Conservation (phyloP, 495 filamentous ascomycete species). For the Aspergillus bridgeri region DNA sequence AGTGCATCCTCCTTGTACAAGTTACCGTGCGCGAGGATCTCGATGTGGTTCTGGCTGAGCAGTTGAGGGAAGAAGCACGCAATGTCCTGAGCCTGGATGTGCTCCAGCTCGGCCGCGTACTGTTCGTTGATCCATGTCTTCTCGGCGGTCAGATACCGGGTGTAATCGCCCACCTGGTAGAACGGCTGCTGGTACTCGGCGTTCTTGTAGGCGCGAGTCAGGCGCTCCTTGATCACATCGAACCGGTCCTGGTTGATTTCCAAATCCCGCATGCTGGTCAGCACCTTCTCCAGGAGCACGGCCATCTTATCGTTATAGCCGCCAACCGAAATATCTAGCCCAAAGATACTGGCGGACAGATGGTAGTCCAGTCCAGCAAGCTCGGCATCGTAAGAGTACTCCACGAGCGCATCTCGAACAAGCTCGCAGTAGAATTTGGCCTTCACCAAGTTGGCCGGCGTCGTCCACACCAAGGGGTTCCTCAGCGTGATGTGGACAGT, state of each 20-base stretch:
- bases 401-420: slow-evolving; percentile 82
- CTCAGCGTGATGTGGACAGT: slow-evolving; percentile 77
- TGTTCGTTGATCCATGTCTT: slow-evolving; percentile 79
- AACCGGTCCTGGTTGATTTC: slow-evolving; percentile 81
- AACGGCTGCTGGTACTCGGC: slow-evolving; percentile 85
- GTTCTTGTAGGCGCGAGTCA: slow-evolving; percentile 73
- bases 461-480: slow-evolving; percentile 72
- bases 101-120: slow-evolving; percentile 69
- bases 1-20: slow-evolving; percentile 94
- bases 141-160: slow-evolving; percentile 72
- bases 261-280: slow-evolving; percentile 81
- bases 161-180: slow-evolving; percentile 84
- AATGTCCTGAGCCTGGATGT: slow-evolving; percentile 70
- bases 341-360: slow-evolving; percentile 63
- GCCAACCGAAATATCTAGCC: slow-evolving; percentile 73
- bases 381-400: slow-evolving; percentile 97
- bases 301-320: slow-evolving; percentile 97
- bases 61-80: slow-evolving; percentile 75
- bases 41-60: slow-evolving; percentile 80
- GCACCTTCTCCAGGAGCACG: slow-evolving; percentile 86
- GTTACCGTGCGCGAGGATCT: slow-evolving; percentile 87
- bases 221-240: slow-evolving; percentile 83
- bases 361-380: slow-evolving; percentile 86
- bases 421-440: slow-evolving; percentile 80
- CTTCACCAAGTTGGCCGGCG: slow-evolving; percentile 73